Evolutionary conservation across 805 yeast species (phyloP), one percentile per base, ranked within the genome.

Genomic region (Vanderwaltozyma yarrowii): DNA sequence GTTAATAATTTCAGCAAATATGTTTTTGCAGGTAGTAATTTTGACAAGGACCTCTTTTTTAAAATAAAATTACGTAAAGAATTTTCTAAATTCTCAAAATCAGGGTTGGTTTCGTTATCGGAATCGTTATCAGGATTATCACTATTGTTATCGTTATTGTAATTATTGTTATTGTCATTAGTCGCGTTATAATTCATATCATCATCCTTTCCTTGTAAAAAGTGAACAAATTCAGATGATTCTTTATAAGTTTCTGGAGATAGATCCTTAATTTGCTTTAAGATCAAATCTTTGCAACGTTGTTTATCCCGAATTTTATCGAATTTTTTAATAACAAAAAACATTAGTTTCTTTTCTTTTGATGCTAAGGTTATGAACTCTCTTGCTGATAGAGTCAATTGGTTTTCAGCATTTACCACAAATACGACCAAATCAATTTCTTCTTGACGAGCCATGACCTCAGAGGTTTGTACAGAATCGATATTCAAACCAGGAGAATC

Each of bases 401-500:
- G 96, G 52, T 92, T 94, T 53, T 88, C 97, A 0, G 98, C 94
- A 58, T 81, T 84, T 2, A 92, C 95, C 2, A 94, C 97, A 65
- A 92, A 94, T 1, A 92, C 89, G 3, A 92, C 95, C 46, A 92
- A 69, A 58, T 92, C 99, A 44, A 92, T 92, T 54, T 92, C 98
- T 53, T 92, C 97, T 64, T 92, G 97, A 43, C 96, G 75, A 2
- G 96, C 81, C 57, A 89, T 88, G 0, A 92, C 87, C 54, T 89
- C 95, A 2, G 95, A 84, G 0, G 99, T 92, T 57, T 86, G 95
- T 50, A 80, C 81, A 4, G 92, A 83, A 52, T 89, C 96, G 70
- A 87, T 71, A 57, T 92, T 92, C 40, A 92, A 68, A 0, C 99
- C 99, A 0, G 99, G 99, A 0, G 97, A 96, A 64, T 92, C 99